Percentiles rank a stretch among this genome's conserved stretches.
phyloP scores from a whole-genome alignment of 805 yeast genomes.

The Gaillardinia entomophila region DNA sequence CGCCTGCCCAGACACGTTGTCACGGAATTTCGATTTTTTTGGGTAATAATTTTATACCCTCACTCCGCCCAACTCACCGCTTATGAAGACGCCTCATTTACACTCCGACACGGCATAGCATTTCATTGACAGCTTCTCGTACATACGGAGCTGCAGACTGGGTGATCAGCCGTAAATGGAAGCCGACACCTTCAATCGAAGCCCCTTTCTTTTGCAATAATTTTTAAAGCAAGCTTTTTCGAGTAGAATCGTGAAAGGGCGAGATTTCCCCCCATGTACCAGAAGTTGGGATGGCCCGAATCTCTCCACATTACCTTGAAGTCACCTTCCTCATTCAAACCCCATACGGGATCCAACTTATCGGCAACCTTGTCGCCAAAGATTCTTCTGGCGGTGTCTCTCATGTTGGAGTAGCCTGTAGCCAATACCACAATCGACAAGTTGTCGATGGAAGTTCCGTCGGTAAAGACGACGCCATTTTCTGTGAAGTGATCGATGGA shows the following conservation, averaged over 20 bases:
- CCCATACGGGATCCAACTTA: slow-evolving; percentile 35
- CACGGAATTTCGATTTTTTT: too few relatives aligned
- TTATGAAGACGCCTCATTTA: too few relatives aligned
- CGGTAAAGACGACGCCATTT: slow-evolving; percentile 32
- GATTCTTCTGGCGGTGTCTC: slow-evolving; percentile 31
- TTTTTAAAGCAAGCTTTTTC: slow-evolving; percentile 34
- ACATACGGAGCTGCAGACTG: too few relatives aligned
- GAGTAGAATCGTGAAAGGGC: slow-evolving; percentile 34
- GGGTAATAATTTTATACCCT: too few relatives aligned
- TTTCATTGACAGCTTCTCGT: too few relatives aligned
- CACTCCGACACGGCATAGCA: too few relatives aligned
- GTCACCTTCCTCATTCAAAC: slow-evolving; percentile 40
- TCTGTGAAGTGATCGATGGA: slow-evolving; percentile 29
- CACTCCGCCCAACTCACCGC: too few relatives aligned
- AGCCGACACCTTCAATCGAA: too few relatives aligned
- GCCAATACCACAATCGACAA: slow-evolving; percentile 39
- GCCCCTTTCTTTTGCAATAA: slow-evolving; percentile 22
- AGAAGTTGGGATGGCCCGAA: slow-evolving; percentile 35
- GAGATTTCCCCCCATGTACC: slow-evolving; percentile 39
- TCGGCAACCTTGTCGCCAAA: slow-evolving; percentile 33
- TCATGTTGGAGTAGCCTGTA: slow-evolving; percentile 40
- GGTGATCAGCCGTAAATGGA: too few relatives aligned
- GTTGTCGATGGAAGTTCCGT: slow-evolving; percentile 28
- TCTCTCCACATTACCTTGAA: slow-evolving; percentile 32
- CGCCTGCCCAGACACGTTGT: too few relatives aligned